Evolutionary conservation across 225 moss, liverwort and hornwort genomes (phyloP).

Genomic region (Asterella californica): DNA sequence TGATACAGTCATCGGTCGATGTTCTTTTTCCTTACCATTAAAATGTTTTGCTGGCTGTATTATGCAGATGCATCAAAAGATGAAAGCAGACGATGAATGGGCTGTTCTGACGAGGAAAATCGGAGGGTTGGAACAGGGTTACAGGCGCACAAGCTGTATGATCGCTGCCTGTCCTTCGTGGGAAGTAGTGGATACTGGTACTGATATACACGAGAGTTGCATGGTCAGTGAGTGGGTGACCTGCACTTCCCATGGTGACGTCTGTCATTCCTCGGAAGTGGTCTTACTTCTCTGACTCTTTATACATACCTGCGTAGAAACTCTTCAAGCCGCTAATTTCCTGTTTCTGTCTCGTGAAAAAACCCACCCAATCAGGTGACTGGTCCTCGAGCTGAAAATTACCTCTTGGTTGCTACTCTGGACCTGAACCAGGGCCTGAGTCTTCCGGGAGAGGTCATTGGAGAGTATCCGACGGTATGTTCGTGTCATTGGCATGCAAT

Average conservation of each 20-base stretch:
- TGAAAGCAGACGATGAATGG: slow-evolving; percentile 54
- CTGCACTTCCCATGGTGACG: background rate
- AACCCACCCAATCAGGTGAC: slow-evolving; percentile 26
- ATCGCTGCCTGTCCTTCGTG: slow-evolving; percentile 38
- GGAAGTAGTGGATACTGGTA: slow-evolving; percentile 14
- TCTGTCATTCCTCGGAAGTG: too few species aligned
- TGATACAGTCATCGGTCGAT: background rate
- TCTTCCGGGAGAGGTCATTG: slow-evolving; percentile 47
- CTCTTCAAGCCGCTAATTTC: background rate
- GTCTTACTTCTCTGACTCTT: too few species aligned
- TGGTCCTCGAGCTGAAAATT: slow-evolving; percentile 15
- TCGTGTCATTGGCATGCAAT: background rate
- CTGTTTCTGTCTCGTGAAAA: background rate
- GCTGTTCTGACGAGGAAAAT: slow-evolving; percentile 42
- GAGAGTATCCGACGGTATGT: slow-evolving; percentile 41
- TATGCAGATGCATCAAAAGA: slow-evolving; percentile 44
- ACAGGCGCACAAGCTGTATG: slow-evolving; percentile 40
- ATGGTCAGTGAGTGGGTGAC: slow-evolving; percentile 21
- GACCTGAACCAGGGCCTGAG: slow-evolving; percentile 44
- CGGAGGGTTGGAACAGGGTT: slow-evolving; percentile 41
- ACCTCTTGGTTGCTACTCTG: slow-evolving; percentile 43
- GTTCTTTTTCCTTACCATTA: background rate
- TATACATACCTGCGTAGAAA: background rate
- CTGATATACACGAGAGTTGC: slow-evolving; percentile 30
- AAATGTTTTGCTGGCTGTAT: background rate